phyloP scores from a whole-genome alignment of 169 alveolate genomes.

The Babesia ovata region DNA sequence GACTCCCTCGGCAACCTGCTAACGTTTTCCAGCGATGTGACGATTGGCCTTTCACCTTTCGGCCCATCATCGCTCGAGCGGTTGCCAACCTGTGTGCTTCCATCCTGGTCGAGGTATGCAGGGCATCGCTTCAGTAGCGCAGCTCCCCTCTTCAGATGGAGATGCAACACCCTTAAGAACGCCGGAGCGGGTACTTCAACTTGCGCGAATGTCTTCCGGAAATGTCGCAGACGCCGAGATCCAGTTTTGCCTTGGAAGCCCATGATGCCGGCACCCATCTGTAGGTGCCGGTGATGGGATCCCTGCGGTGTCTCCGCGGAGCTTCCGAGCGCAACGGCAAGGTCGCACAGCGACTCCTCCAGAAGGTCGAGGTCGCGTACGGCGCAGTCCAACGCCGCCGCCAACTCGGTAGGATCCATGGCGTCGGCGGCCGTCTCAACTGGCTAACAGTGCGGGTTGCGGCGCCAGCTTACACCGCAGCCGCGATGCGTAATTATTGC shows the following conservation, averaged over 20 bases:
- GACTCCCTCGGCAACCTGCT: constrained; percentile 7
- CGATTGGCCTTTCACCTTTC: background rate
- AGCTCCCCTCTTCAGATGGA: constrained; percentile 54
- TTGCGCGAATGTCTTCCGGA: constrained; percentile 24
- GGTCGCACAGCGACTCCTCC: constrained; percentile 56
- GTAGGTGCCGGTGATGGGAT: constrained; percentile 1
- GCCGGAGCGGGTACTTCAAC: constrained; percentile 39
- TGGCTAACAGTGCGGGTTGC: background rate
- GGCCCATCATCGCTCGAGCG: constrained; percentile 2
- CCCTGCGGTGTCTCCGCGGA: constrained; percentile 9
- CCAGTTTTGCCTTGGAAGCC: constrained; percentile 13
- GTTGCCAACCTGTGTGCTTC: background rate
- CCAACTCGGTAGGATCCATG: constrained; percentile 3
- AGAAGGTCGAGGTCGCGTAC: constrained; percentile 49
- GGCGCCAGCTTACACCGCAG: background rate
- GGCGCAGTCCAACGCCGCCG: constrained; percentile 17
- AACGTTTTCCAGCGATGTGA: constrained; percentile 4
- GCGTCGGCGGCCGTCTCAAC: background rate
- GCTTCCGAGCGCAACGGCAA: constrained; percentile 53
- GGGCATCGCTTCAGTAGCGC: constrained; percentile 33
- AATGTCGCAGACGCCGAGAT: constrained; percentile 7
- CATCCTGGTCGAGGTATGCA: constrained; percentile 11
- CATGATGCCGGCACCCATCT: background rate
- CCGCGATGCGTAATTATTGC: background rate
- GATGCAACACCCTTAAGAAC: constrained; percentile 30